Percentiles rank a stretch among this genome's conserved stretches.
Conservation (phyloP, 345 rosid species). For the Arabidopsis arenosa region DNA sequence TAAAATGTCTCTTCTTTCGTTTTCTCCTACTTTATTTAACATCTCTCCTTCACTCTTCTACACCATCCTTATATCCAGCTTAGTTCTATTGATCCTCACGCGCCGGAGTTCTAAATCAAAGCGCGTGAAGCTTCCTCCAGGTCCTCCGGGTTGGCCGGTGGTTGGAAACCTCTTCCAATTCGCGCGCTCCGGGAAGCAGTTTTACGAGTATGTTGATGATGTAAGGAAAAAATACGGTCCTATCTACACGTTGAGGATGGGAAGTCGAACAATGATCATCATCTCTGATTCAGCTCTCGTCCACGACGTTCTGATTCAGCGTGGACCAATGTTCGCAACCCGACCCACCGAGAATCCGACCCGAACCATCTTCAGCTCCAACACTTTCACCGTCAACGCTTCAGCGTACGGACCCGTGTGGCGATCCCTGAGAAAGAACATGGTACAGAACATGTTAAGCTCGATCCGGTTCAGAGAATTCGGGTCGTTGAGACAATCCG, state of each 20-base stretch:
- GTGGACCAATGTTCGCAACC: constrained; percentile 66
- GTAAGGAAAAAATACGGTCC: constrained; percentile 62
- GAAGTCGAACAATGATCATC: constrained; percentile 75
- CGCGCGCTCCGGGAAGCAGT: constrained; percentile 71
- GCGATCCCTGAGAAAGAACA: constrained; percentile 83
- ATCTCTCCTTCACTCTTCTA: constrained; percentile 32
- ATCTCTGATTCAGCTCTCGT: constrained; percentile 61
- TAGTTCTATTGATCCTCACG: constrained; percentile 47
- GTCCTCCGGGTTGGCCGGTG: constrained; percentile 90
- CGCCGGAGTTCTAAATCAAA: constrained; percentile 36
- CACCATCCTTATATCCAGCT: constrained; percentile 43
- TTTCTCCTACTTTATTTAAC: constrained; percentile 4
- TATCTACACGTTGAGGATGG: constrained; percentile 80
- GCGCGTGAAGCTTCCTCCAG: constrained; percentile 73
- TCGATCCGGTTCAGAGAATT: constrained; percentile 74
- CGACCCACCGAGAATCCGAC: constrained; percentile 87
- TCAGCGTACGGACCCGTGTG: constrained; percentile 83
- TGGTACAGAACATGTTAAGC: constrained; percentile 94
- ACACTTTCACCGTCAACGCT: constrained; percentile 91
- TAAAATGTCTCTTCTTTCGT: constrained; percentile 39
- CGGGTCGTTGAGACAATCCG: constrained; percentile 50
- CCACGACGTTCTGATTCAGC: constrained; percentile 81
- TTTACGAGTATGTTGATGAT: constrained; percentile 63
- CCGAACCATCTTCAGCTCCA: constrained; percentile 80
- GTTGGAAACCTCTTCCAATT: constrained; percentile 92